Evolutionary conservation across 306 rosid genomes (phyloP).

Genomic region (Elaeagnus macrophylla): DNA sequence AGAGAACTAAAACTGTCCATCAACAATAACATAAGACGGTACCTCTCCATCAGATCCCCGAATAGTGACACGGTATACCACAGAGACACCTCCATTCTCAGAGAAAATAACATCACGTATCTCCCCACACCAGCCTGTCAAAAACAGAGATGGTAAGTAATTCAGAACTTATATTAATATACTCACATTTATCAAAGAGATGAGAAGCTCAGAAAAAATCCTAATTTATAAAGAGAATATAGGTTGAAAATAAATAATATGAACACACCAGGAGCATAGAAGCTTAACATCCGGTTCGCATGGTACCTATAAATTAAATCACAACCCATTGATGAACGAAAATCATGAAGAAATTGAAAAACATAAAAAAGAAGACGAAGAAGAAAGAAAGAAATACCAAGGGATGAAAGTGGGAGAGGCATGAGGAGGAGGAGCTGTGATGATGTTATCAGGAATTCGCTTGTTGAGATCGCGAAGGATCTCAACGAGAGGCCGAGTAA

Average conservation of each 20-base stretch:
- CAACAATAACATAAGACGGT: constrained; percentile 1
- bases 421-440: constrained; percentile 24
- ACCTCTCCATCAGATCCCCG: constrained; percentile 99
- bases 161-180: neutral
- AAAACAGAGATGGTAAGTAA: constrained; percentile 1
- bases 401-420: constrained; percentile 51
- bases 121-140: constrained; percentile 98
- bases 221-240: neutral
- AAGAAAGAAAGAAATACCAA: constrained; percentile 30
- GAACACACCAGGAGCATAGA: constrained; percentile 84
- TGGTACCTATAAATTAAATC: constrained; percentile 52
- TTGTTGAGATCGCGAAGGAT: constrained; percentile 86
- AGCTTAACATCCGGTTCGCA: constrained; percentile 95
- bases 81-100: constrained; percentile 85
- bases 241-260: neutral
- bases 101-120: constrained; percentile 92
- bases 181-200: no score
- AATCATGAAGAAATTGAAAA: neutral
- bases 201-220: neutral
- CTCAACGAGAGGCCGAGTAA: constrained; percentile 81
- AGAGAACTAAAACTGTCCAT: neutral
- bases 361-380: no score
- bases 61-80: constrained; percentile 82
- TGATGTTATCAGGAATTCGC: constrained; percentile 76
- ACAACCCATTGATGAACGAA: constrained; percentile 5